Evolutionary conservation across 257 asterid species (phyloP).

Genomic region (Ehretia macrophylla): DNA sequence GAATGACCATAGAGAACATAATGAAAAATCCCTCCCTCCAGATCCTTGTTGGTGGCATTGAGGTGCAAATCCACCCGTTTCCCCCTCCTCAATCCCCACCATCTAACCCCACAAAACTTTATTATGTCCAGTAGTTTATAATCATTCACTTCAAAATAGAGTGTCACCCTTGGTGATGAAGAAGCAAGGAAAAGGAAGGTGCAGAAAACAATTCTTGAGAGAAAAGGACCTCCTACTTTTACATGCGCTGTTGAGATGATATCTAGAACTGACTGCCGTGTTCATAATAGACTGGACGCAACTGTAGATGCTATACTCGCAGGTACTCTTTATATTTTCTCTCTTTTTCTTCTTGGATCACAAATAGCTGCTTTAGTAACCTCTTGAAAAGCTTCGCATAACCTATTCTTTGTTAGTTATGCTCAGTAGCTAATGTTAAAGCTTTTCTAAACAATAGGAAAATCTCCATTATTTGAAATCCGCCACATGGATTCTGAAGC

Average conservation of each 20-base stretch:
- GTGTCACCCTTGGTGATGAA: slow-evolving; percentile 98
- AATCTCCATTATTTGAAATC: slow-evolving; percentile 73
- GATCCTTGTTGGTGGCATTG: slow-evolving; percentile 96
- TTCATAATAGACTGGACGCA: slow-evolving; percentile 85
- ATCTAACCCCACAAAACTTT: background rate
- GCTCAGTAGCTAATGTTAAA: slow-evolving; percentile 15
- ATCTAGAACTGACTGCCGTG: slow-evolving; percentile 83
- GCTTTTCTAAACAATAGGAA: slow-evolving; percentile 42
- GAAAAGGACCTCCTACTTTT: slow-evolving; percentile 95
- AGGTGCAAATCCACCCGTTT: slow-evolving; percentile 40
- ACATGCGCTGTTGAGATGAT: slow-evolving; percentile 93
- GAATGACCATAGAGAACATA: slow-evolving; percentile 84
- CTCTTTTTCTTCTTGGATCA: background rate
- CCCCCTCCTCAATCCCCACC: slow-evolving; percentile 4
- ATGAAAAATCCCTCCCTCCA: slow-evolving; percentile 88
- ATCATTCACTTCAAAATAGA: slow-evolving; percentile 41
- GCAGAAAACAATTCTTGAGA: slow-evolving; percentile 95
- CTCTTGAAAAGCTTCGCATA: slow-evolving; percentile 1
- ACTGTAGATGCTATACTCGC: slow-evolving; percentile 91
- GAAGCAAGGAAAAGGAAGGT: slow-evolving; percentile 98
- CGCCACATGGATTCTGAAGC: slow-evolving; percentile 52
- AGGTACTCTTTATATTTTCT: slow-evolving; percentile 35
- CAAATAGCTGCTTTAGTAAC: background rate
- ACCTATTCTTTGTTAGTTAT: background rate
- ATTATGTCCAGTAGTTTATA: background rate